Base-by-base conservation (phyloP, 208 protist genomes). In the Leishmania guyanensis region DNA sequence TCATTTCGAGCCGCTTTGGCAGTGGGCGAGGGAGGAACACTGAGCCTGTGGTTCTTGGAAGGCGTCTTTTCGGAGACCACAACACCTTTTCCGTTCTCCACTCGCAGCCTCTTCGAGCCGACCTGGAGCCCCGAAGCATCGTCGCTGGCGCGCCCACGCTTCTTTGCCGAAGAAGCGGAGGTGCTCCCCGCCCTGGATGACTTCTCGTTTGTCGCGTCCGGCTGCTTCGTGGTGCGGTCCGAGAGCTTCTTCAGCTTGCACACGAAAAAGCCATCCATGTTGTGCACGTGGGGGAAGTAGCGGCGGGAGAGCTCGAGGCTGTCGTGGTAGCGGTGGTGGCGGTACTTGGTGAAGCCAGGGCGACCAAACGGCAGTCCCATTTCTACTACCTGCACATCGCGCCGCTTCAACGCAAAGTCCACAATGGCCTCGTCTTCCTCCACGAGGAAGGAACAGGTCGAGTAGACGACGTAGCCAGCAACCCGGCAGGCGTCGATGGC, bases 221-320 rank as follows among this genome's bases (percentile, higher is more conserved):
- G 12, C 29, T 78, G 75, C 58, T 85, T 88, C 39, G 65, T 78
- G 33, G 36, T 39, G 53, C 84, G 78, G 58, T 90, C 73, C 4
- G 91, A 91, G 16, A 96, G 62, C 88, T 99, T 99, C 84, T 98
- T 96, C 58, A 99, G 88, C 89, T 99, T 99, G 86, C 95, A 98
- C 5, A 99, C 99, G 88, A 98, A 99, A 95, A 99, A 99, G 74
- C 99, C 99, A 81, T 99, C 99, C 97, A 99, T 99, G 91, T 99
- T 99, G 92, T 99, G 98, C 36, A 96, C 94, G 84, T 99, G 99
- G 33, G 99, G 99, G 80, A 99, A 99, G 87, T 99, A 97, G 20
- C 91, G 90, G n/a, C 90, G 92, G 68, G 89, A 88, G 64, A 83
- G 65, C 79, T 92, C 85, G 66, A 98, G 78, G 65, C 88, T 91